These are phyloP conservation scores for Aplosporella prunicola DNA, from an alignment of 2,329 filamentous ascomycete genomes.

Conservation along the genomic window DNA sequence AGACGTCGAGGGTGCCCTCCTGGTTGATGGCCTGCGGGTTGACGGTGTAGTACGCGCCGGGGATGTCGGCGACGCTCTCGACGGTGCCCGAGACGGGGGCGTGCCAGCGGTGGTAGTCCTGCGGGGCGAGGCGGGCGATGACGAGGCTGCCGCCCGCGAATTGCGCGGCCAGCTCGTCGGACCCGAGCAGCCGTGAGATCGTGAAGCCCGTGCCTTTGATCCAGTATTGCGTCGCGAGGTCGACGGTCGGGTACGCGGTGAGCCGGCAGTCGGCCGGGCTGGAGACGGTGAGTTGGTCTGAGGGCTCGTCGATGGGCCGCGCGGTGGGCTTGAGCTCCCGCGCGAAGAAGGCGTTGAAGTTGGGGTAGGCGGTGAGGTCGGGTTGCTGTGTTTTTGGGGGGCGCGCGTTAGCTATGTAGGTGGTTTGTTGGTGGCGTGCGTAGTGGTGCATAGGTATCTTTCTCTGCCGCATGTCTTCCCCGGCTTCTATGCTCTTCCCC, in stretches of 20 bases:
- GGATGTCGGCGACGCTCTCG: conserved; percentile 27
- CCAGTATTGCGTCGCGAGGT: conserved; percentile 33
- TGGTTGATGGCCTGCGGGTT: conserved; percentile 36
- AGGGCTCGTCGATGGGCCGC: conserved; percentile 28
- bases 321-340: conserved; percentile 28
- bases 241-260: conserved; percentile 29
- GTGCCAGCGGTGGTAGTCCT: conserved; percentile 36
- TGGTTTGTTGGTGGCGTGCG: too few relatives aligned
- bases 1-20: conserved; percentile 32
- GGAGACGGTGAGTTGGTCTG: conserved; percentile 22
- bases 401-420: not conserved
- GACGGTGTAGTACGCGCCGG: conserved; percentile 34
- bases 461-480: too few relatives aligned
- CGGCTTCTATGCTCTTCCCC: too few relatives aligned
- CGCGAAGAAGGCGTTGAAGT: conserved; percentile 37
- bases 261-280: conserved; percentile 32
- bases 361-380: conserved; percentile 29
- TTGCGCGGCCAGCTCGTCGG: conserved; percentile 18
- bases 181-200: conserved; percentile 21
- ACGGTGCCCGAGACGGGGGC: conserved; percentile 26
- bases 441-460: too few relatives aligned
- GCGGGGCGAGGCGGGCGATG: conserved; percentile 33
- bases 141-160: conserved; percentile 30
- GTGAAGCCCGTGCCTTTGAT: conserved; percentile 36
- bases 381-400: conserved; percentile 14